Base-by-base conservation (phyloP, 202 grass and related monocot species). In the Musa balbisiana region DNA sequence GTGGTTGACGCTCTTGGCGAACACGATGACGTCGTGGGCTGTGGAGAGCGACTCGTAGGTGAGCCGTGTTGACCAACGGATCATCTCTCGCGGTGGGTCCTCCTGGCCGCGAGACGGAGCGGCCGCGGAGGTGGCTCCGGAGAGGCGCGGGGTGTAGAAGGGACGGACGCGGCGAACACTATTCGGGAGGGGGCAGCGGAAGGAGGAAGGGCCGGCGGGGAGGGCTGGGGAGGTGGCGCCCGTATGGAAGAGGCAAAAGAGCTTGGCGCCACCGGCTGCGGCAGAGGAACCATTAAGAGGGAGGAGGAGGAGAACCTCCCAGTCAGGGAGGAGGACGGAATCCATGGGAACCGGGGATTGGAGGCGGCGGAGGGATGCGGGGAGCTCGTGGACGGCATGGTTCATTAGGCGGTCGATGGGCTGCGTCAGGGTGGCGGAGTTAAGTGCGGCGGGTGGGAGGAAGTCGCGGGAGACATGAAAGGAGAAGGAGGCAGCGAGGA, bases 251-350 rank as follows among this genome's bases (percentile, higher is more conserved):
- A 29, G 63, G 76, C 89, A 96, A 14, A 26, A 62, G 11, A 82
- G 80, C 5, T 75, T 23, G 73, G 11, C 43, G 9, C 0, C 0
- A 25, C 14, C 2, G 67, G 15, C 0, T 3, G 25, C 1, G 2
- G 51, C 72, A 19, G 33, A 23, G 51, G 16, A 26, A 62, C 49
- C 33, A 8, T 23, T 54, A 14, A 66, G 78, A 17, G 53, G 82
- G 63, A 87, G 83, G 63, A 96, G 65, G 70, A 92, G 66, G 43
- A 90, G 72, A 50, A 84, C 80, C 79, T 96, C 85, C 92, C 85
- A 90, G 78, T 90, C 92, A 6, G 83, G 87, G 2, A 96, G 56
- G 59, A 96, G 87, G 17, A 92, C 81, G 64, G 77, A 55, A 10
- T 75, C 10, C 2, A 62, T 25, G 10, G 19, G 54, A 43, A 51